Base-by-base conservation (phyloP, 441 rosid genomes). In the Macaranga tanarius region DNA sequence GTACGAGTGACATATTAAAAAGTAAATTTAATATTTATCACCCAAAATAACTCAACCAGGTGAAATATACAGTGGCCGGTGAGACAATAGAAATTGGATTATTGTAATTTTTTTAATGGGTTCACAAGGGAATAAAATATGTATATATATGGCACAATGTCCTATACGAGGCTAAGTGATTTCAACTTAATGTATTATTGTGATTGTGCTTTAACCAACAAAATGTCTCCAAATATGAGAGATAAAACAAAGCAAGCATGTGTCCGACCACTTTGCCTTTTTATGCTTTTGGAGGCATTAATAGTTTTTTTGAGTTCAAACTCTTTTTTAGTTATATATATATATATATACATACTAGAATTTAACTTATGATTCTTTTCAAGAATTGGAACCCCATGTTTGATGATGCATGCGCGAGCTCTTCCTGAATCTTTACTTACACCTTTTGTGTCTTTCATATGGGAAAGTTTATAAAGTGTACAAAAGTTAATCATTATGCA, bases 181-280 rank as follows among this genome's bases (percentile, higher is more conserved):
- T 72, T 78, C 62, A 71, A 75, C 59, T 58, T 17, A 42, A 69
- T 59, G 31, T 73, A 65, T 66, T 26, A 72, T 78, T 54, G 22
- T 74, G 81, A 28, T 40, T 77, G 79, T 73, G 57, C 81, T 78
- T 85, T 81, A 83, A 72, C 85, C 84, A 85, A 69, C 86, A 66
- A 2, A 11, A 45, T 79, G 88, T 81, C 72, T 81, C 78, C 38
- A 4, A 79, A 50, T 7, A 23, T 45, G 65, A 72, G 20, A 52
- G 45, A 59, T 15, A 34, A 63, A 22, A 73, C 17, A 62, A 58
- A 59, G 38, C 61, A 51, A 59, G 31, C 60, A 67, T 50, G 78
- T 65, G 47, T 34, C 16, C 26, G 23, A 22, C 57, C 26, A 42
- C 44, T 48, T 74, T 63, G 67, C 54, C 62, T 75, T 34, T 77